Evolutionary conservation across 2,329 filamentous ascomycete genomes (phyloP).

Genomic region (Claviceps sp.): DNA sequence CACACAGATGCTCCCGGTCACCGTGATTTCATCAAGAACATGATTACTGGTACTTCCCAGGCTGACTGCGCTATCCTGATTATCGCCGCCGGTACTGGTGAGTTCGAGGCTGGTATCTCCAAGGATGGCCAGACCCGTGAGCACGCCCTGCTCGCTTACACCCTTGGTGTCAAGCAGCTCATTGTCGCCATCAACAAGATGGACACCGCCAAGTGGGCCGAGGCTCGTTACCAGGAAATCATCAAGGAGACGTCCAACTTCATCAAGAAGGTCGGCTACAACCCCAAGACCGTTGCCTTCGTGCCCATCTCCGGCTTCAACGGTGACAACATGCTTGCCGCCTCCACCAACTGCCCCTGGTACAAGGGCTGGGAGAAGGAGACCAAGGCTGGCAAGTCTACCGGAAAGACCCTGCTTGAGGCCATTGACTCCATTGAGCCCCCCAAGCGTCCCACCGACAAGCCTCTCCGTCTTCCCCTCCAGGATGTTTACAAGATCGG

Average conservation of each 20-base stretch:
- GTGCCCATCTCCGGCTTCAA: slow-evolving; percentile 99
- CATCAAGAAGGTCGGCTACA: slow-evolving; percentile 99
- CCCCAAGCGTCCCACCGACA: slow-evolving; percentile 88
- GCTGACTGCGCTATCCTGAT: slow-evolving; percentile 99
- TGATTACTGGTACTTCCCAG: slow-evolving; percentile 99
- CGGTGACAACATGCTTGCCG: slow-evolving; percentile 98
- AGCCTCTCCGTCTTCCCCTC: slow-evolving; percentile 99
- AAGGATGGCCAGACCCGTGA: slow-evolving; percentile 99
- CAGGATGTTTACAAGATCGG: slow-evolving; percentile 99
- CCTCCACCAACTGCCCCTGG: slow-evolving; percentile 92
- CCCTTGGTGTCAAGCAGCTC: slow-evolving; percentile 99
- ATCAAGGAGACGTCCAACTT: slow-evolving; percentile 99
- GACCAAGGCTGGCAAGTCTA: slow-evolving; percentile 68
- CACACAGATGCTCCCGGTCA: slow-evolving; percentile 81
- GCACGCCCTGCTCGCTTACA: slow-evolving; percentile 99
- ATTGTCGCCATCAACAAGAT: slow-evolving; percentile 99
- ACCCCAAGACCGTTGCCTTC: slow-evolving; percentile 97
- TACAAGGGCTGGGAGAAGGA: slow-evolving; percentile 99
- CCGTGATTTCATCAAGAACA: slow-evolving; percentile 99
- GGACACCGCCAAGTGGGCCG: slow-evolving; percentile 98
- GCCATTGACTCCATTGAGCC: slow-evolving; percentile 94
- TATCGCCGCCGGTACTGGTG: slow-evolving; percentile 99
- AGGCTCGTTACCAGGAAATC: slow-evolving; percentile 95
- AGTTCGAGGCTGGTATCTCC: slow-evolving; percentile 99
- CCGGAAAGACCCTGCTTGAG: slow-evolving; percentile 97